Base-by-base conservation (phyloP, 805 yeast genomes). In the Candida boidinii region DNA sequence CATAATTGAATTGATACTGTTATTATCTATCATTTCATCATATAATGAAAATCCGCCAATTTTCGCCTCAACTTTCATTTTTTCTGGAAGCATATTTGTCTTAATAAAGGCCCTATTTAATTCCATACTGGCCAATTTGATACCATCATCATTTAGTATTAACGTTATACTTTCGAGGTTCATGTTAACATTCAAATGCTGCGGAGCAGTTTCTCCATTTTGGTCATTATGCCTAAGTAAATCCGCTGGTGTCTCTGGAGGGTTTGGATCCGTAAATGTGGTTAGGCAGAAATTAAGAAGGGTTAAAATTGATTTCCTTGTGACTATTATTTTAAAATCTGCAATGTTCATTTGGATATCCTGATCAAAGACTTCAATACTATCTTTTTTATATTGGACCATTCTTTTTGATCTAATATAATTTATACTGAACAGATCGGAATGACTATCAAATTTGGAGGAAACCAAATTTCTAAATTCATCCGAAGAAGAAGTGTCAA, bases 251-350 rank as follows among this genome's bases (percentile, higher is more conserved):
- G 76, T 60, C 27, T 73, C 76, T 5, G 72, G 73, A 1, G 81
- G 78, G 39, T 74, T 69, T 0, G 95, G 95, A 54, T 79, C 79
- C 0, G 96, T 81, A 52, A 92, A 92, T 0, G 97, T 92, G 28
- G 86, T 82, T 47, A 88, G 61, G 2, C 82, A 65, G 52, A 79
- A 92, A 52, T 87, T 90, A 41, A 90, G 57, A 11, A 92, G 60
- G 1, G 94, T 80, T 39, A 92, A 63, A 12, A 83, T 57, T 1
- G 94, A 81, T 48, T 75, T 81, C 30, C 96, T 74, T 0, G 94
- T 76, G 6, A 88, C 56, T 2, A 83, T 79, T 23, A 82, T 67
- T 39, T 74, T 74, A 34, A 92, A 71, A 11, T 94, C 85, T 0
- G 95, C 86, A 57, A 92, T 68, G 27, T 76, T 67, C 31, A 92